These are phyloP conservation scores for Picea glauca DNA, from an alignment of 75 land plant genomes.

Conservation along the genomic window DNA sequence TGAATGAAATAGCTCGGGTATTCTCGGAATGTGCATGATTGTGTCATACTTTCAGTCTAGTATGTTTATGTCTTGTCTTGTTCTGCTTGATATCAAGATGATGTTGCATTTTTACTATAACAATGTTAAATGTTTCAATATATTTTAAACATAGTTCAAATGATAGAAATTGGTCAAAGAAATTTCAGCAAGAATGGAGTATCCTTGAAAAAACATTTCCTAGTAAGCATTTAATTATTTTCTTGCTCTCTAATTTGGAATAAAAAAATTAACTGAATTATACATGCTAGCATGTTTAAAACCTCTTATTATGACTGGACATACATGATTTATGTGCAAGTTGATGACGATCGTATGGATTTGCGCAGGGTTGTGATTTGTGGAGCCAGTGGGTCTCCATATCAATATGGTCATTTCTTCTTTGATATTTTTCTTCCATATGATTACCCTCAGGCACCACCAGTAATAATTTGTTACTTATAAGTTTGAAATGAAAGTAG, in stretches of 20 bases:
- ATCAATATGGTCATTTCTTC: conserved; percentile 93
- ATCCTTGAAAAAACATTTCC: conserved; percentile 92
- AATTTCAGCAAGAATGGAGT: conserved; percentile 93
- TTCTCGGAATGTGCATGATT: neutral
- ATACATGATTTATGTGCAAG: conserved; percentile 83
- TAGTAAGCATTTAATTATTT: conserved; percentile 36
- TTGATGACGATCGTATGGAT: conserved; percentile 89
- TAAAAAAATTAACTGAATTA: too few relatives aligned
- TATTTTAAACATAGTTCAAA: conserved; percentile 31
- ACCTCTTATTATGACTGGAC: conserved; percentile 7
- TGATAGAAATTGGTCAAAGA: conserved; percentile 79
- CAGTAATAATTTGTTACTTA: conserved; percentile 40
- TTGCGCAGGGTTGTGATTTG: conserved; percentile 80
- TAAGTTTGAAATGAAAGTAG: neutral
- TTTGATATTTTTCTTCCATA: conserved; percentile 78
- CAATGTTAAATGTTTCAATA: neutral
- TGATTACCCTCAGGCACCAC: conserved; percentile 70
- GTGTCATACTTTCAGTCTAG: neutral
- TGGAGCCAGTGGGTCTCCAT: conserved; percentile 91
- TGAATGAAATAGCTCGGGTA: conserved; percentile 48
- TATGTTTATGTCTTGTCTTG: neutral
- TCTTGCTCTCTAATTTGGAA: neutral
- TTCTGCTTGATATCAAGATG: conserved; percentile 2
- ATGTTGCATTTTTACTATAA: neutral
- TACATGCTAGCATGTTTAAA: neutral